A percentile compares a stretch with the other conserved stretches of the same genome.
phyloP scores from a whole-genome alignment of 768 basidiomycete species.

The Podaxis pistillaris region DNA sequence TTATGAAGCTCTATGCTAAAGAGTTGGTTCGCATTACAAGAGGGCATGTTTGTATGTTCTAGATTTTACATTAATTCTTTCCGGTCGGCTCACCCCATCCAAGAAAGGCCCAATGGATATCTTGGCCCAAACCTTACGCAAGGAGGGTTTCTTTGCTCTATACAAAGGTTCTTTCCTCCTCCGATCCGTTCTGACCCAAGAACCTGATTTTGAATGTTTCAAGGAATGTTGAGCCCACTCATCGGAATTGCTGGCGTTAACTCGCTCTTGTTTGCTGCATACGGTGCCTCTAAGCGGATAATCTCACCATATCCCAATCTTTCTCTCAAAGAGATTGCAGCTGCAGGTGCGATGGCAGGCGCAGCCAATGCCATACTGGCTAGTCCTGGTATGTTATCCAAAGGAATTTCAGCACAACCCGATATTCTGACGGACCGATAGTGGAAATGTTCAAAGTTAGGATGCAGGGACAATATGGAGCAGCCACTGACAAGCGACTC shows the following conservation, averaged over 20 bases:
- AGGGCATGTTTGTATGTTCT: constrained; percentile 81
- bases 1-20: constrained; percentile 4
- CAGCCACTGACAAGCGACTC: constrained; percentile 73
- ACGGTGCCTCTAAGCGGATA: constrained; percentile 75
- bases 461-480: constrained; percentile 96
- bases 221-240: constrained; percentile 90
- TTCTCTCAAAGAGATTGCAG: constrained; percentile 73
- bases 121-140: constrained; percentile 69
- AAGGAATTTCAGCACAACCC: neutral
- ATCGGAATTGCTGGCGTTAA: constrained; percentile 95
- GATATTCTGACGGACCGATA: constrained; percentile 23
- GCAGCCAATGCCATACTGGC: constrained; percentile 88
- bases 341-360: constrained; percentile 91
- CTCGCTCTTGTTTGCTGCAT: constrained; percentile 91
- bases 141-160: constrained; percentile 91
- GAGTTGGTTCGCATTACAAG: constrained; percentile 40
- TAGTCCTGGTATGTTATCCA: constrained; percentile 62
- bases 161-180: constrained; percentile 72
- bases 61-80: neutral
- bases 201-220: neutral
- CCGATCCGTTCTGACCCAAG: neutral
- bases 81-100: neutral
- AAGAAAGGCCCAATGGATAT: constrained; percentile 97
- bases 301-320: constrained; percentile 89
- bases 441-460: constrained; percentile 99